Conservation (phyloP, 768 basidiomycete species). For the Pisolithus microcarpus region DNA sequence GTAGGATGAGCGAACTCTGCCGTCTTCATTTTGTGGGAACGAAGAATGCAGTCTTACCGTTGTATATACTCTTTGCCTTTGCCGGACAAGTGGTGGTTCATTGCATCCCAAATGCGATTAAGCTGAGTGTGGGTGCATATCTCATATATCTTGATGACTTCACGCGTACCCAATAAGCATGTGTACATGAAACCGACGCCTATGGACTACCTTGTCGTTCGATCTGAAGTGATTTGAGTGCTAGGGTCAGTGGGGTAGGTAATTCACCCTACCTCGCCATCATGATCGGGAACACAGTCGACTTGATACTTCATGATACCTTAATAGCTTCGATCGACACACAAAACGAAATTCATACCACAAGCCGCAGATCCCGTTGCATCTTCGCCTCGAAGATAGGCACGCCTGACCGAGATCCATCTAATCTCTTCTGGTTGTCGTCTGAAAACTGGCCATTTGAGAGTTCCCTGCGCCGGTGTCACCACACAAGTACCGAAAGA, state of each 20-base stretch:
- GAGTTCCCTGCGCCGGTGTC: constrained; percentile 42
- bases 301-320: constrained; percentile 37
- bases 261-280: constrained; percentile 18
- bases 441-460: constrained; percentile 64
- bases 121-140: constrained; percentile 45
- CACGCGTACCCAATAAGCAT: neutral
- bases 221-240: constrained; percentile 20
- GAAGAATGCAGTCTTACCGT: constrained; percentile 29
- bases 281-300: constrained; percentile 38
- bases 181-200: neutral
- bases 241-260: neutral
- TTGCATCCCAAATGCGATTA: constrained; percentile 40
- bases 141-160: constrained; percentile 44
- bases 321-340: neutral
- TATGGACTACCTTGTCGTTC: constrained; percentile 32
- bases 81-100: constrained; percentile 35
- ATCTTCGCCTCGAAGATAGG: constrained; percentile 69
- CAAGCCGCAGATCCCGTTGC: constrained; percentile 42
- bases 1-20: neutral
- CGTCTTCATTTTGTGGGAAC: neutral
- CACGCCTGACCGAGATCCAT: constrained; percentile 35
- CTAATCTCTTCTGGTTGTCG: constrained; percentile 60
- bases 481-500: neutral
- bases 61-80: constrained; percentile 47
- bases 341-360: constrained; percentile 30